Evolutionary conservation across 495 filamentous ascomycete genomes (phyloP), one percentile per base, ranked within the genome.

Genomic region (Clohesyomyces aquaticus): DNA sequence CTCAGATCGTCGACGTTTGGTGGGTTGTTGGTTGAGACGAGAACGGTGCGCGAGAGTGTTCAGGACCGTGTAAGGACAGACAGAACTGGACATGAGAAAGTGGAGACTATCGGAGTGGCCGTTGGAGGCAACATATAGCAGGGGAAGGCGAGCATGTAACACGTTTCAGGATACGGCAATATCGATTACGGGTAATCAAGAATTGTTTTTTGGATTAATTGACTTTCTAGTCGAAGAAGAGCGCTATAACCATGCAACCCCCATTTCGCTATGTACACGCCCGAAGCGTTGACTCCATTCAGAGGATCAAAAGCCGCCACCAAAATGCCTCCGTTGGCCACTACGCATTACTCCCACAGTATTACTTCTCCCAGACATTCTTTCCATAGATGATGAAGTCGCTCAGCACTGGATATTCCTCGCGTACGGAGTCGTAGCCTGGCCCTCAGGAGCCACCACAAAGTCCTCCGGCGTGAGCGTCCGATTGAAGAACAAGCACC

Each of bases 401-500:
- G 18, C 27, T 68, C 49, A 69, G 43, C 72, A 74, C 28, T 63
- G 28, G 26, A 74, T 72, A 26, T 59, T 63, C 25, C 47, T 58
- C 41, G 61, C 65, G 29, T 45, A 61, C 16, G 61, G 43, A 28
- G 48, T 53, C 4, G 59, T 59, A 29, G 66, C 69, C 23, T 67
- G 63, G 11, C 72, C 72, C 8, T 27, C 28, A 12, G 55, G 32
- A 9, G 65, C 68, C 0, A 28, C n/a, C 21, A 57, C 66, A 35
- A 74, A 74, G 25, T 62, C 53, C 18, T 41, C 32, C 1, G 45
- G 26, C 19, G 46, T 42, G 4, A 74, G 32, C 23, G 66, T 56
- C 26, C 63, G 54, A 19, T 56, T 69, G 56, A 50, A 74, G 26
- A 74, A 57, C 57, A 72, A 41, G 56, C 72, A 74, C 1, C 51